Evolutionary conservation across 257 asterid genomes (phyloP), one percentile per base, ranked within the genome.

Genomic region (Catharanthus roseus): DNA sequence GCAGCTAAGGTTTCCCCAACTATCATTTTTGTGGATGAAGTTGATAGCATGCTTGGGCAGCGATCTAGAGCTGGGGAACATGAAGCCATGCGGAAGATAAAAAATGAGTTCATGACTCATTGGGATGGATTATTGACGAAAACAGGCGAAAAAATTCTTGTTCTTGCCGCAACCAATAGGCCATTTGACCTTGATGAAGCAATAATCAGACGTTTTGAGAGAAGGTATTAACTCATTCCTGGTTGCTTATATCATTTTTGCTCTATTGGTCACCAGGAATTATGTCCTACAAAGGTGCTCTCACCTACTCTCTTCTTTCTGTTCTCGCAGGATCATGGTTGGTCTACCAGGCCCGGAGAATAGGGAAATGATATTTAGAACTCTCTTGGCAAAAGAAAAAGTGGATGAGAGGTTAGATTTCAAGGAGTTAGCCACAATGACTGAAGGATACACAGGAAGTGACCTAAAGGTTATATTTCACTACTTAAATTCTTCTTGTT

Each of bases 101-200:
- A 91, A 84, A 91, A 91, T 41, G 97, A 91, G 76, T 89, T 91
- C 89, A 89, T 91, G 97, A 77, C 95, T 69, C 92, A 86, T 39
- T 91, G 97, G 97, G 97, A 91, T 69, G 96, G 97, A 31, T 73
- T 91, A 64, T 67, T 85, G 67, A 78, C 97, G 26, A 86, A 89
- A 68, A 71, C 95, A 26, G 93, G 95, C 51, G 96, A 86, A 78
- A 84, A 87, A 67, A 91, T 91, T 74, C 88, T 91, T 56, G 97
- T 91, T 74, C 95, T 91, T 50, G 96, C 96, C 62, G 97, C 97
- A 44, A 91, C 97, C 16, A 91, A 91, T 77, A 72, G 97, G 72
- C 96, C 97, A 38, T 89, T 91, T 76, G 97, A 91, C 85, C 96
- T 91, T 1, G 97, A 91, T 72, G 96, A 91, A 82, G 97, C 96